Percentiles rank a stretch among this genome's conserved stretches.
Conservation (phyloP, 192 early-diverging fungal species). For the Coemansia brasiliensis region DNA sequence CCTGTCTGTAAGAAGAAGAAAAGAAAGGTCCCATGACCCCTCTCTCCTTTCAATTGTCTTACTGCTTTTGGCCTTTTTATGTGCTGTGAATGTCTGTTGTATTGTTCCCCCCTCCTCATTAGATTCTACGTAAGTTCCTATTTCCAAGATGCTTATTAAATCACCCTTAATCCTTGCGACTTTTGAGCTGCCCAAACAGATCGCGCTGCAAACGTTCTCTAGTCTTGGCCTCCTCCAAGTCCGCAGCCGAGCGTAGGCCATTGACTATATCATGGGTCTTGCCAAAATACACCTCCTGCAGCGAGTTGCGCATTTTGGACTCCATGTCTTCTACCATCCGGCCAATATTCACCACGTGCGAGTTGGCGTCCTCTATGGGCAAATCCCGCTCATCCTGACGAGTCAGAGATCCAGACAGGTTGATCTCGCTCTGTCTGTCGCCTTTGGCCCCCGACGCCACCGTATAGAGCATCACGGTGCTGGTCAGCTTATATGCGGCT, state of each 20-base stretch:
- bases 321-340: conserved; percentile 99
- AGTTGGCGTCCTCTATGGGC: conserved; percentile 66
- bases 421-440: conserved; percentile 63
- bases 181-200: conserved; percentile 70
- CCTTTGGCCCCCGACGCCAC: conserved; percentile 61
- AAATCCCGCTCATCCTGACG: conserved; percentile 87
- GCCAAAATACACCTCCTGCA: conserved; percentile 97
- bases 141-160: not conserved
- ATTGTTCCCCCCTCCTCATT: too few relatives aligned
- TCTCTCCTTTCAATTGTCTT: too few relatives aligned
- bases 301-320: conserved; percentile 89
- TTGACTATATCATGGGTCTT: conserved; percentile 97
- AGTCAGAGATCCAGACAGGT: conserved; percentile 89
- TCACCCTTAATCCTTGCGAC: conserved; percentile 28
- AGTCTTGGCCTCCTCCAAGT: conserved; percentile 72
- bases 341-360: conserved; percentile 93
- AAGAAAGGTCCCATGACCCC: too few relatives aligned
- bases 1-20: too few relatives aligned
- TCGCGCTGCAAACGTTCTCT: conserved; percentile 80
- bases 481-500: conserved; percentile 95
- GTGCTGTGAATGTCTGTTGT: too few relatives aligned
- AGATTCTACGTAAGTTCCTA: not conserved
- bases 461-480: conserved; percentile 94
- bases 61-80: too few relatives aligned
- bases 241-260: conserved; percentile 77